Evolutionary conservation across 1,284 basidiomycete genomes (phyloP).

Genomic region (Tetrapyrgos nigripes): DNA sequence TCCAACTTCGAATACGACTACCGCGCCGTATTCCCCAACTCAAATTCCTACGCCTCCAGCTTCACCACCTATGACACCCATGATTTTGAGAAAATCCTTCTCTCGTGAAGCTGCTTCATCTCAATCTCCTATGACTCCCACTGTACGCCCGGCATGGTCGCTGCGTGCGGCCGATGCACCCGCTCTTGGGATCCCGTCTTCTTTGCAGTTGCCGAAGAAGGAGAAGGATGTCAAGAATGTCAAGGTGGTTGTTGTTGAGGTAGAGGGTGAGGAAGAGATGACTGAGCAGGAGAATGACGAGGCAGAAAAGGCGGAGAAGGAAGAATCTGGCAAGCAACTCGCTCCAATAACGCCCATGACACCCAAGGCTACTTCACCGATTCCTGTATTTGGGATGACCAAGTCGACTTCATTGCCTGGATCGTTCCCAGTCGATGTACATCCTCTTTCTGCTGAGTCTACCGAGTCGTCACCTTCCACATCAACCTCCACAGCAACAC

Average conservation of each 20-base stretch:
- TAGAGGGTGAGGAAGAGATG: neutral
- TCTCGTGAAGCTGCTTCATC: neutral
- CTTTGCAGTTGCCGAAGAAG: neutral
- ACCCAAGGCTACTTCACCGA: slow-evolving; percentile 15
- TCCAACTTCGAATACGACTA: neutral
- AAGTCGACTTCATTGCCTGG: slow-evolving; percentile 24
- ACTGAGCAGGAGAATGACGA: slow-evolving; percentile 1
- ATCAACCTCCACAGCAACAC: neutral
- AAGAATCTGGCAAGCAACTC: neutral
- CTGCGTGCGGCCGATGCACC: slow-evolving; percentile 27
- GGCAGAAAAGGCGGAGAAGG: slow-evolving; percentile 1
- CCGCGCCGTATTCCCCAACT: neutral
- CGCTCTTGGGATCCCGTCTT: slow-evolving; percentile 21
- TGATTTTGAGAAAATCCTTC: neutral
- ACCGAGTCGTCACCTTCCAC: neutral
- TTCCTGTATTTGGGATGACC: neutral
- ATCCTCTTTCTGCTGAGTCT: slow-evolving; percentile 8
- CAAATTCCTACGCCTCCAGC: slow-evolving; percentile 18
- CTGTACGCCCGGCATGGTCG: slow-evolving; percentile 26
- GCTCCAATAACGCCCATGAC: slow-evolving; percentile 1
- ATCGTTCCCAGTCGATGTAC: slow-evolving; percentile 16
- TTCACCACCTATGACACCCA: slow-evolving; percentile 4
- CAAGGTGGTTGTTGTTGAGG: neutral
- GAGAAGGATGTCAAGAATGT: slow-evolving; percentile 1
- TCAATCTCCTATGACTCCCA: neutral